Evolutionary conservation across 768 basidiomycete species (phyloP), one percentile per base, ranked within the genome.

Genomic region (Termitomyces sp.): DNA sequence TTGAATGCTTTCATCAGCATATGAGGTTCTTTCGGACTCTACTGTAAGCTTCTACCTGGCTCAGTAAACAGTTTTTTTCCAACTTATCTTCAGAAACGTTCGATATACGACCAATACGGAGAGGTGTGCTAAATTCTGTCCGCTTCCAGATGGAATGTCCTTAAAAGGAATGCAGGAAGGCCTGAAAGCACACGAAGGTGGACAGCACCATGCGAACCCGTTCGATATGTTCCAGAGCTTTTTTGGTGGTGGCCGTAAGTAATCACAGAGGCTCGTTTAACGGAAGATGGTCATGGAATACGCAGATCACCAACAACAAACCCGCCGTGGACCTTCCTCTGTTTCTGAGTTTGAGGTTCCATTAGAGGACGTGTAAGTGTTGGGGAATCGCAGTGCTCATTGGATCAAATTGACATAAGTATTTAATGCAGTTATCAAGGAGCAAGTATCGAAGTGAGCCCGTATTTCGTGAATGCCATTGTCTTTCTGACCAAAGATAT

Each of bases 221-320:
- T 94, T 98, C 67, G 97, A 98, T 71, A 81, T 97, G 63, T 99
- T 99, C 74, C 83, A 88, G 43, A 87, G 76, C 65, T 97, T 98
- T 79, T 99, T 99, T 63, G 92, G 91, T 52, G 89, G 92, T 53
- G 88, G 87, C 61, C 82, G 88, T 88, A 56, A 70, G 85, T 81
- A 36, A 28, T 40, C 7, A 32, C 16, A 13, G 14, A 28, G 16
- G n/a, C 5, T 32, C 26, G 24, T 30, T 47, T 13, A 38, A 20
- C 40, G 28, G 14, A 16, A 32, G 22, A 48, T 48, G 16, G 32
- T 53, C 48, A 43, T 36, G 4, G 9, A 26, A 20, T 44, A n/a
- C 43, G 18, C 59, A 82, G 81, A 77, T 56, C 74, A 75, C 35
- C 76, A 80, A 20, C 85, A 89, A 50, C 86, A 91, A 72, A 76